A percentile compares a stretch with the other conserved stretches of the same genome.
Evolutionary conservation across 495 filamentous ascomycete species (phyloP).

Genomic region (Pyronema domesticum): DNA sequence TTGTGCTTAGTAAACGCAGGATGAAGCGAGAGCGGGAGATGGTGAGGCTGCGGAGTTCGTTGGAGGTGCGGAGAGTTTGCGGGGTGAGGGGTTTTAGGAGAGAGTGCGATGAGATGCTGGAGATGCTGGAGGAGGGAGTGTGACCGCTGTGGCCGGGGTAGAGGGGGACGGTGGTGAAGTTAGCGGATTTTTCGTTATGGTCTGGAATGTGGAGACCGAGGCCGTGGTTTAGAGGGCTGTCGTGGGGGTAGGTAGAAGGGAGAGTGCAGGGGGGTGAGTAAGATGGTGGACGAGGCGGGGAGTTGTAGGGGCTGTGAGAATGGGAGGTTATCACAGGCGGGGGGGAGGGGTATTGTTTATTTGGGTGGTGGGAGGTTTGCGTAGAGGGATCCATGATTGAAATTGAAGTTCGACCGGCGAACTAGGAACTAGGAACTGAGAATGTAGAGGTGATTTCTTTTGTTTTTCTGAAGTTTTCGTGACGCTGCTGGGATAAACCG

Average conservation of each 20-base stretch:
- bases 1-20: constrained; percentile 10
- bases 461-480: no score
- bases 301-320: not conserved
- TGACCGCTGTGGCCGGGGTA: not conserved
- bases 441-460: no score
- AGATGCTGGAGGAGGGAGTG: not conserved
- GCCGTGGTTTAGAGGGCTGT: not conserved
- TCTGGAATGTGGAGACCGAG: not conserved
- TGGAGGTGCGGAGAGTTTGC: constrained; percentile 4
- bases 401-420: no score
- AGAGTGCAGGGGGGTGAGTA: not conserved
- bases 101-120: not conserved
- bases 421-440: no score
- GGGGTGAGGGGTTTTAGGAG: constrained; percentile 4
- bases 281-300: no score
- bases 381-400: no score
- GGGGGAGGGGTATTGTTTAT: not conserved
- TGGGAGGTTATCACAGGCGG: not conserved
- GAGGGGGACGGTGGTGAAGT: not conserved
- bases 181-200: no score
- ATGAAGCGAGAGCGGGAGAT: constrained; percentile 16
- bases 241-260: not conserved
- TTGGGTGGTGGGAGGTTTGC: not conserved
- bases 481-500: no score
- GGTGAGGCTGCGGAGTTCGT: constrained; percentile 9